Conservation (phyloP, 1,139 yeast species). For the Protomyces lactucae-debilis region DNA sequence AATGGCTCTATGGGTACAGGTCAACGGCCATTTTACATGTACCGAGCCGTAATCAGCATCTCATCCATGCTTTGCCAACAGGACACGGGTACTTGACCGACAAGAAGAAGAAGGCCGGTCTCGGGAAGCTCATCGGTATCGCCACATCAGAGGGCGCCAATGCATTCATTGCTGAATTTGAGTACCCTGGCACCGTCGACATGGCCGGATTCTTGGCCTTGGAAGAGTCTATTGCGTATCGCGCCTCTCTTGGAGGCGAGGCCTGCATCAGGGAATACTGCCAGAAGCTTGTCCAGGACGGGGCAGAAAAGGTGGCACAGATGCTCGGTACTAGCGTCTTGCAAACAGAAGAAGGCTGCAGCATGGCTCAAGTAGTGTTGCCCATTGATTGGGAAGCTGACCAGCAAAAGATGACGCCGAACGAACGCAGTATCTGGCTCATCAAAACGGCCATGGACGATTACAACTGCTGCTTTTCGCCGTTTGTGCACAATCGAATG, state of each 20-base stretch:
- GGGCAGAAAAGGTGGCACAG: slow-evolving; percentile 41
- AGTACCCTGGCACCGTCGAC: slow-evolving; percentile 42
- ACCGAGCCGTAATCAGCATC: slow-evolving; percentile 48
- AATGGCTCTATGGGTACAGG: slow-evolving; percentile 57
- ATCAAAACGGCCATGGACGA: slow-evolving; percentile 42
- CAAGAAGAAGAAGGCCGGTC: slow-evolving; percentile 17
- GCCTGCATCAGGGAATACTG: slow-evolving; percentile 50
- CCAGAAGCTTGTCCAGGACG: slow-evolving; percentile 45
- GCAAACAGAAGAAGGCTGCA: slow-evolving; percentile 41
- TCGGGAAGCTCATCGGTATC: neutral
- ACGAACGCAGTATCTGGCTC: slow-evolving; percentile 43
- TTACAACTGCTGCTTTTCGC: slow-evolving; percentile 5
- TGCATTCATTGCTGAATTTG: slow-evolving; percentile 36
- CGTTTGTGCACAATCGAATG: slow-evolving; percentile 43
- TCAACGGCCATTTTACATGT: slow-evolving; percentile 60
- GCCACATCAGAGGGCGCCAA: neutral
- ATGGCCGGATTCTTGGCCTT: slow-evolving; percentile 40
- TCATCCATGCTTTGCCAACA: slow-evolving; percentile 57
- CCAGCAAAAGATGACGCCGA: slow-evolving; percentile 3
- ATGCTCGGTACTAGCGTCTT: slow-evolving; percentile 40
- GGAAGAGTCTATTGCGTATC: slow-evolving; percentile 49
- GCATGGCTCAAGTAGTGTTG: slow-evolving; percentile 49
- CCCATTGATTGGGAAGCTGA: slow-evolving; percentile 40
- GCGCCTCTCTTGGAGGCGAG: slow-evolving; percentile 59
- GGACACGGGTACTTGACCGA: slow-evolving; percentile 45